Conservation (phyloP, 2,329 filamentous ascomycete species). For the Madurella mycetomatis region DNA sequence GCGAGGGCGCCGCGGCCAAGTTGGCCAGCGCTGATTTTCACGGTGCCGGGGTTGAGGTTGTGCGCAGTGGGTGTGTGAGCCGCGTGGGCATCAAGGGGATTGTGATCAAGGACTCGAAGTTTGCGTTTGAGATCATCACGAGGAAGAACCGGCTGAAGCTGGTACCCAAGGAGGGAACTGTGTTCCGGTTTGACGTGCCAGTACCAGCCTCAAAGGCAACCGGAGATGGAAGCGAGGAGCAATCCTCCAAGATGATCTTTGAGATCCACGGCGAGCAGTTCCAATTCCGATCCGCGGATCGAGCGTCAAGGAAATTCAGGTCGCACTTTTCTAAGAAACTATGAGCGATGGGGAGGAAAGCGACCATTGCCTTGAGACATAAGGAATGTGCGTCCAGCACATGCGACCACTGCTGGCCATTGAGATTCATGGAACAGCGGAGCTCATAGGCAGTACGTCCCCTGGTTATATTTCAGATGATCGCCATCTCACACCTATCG, state of each 20-base stretch:
- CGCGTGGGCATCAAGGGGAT: constrained; percentile 82
- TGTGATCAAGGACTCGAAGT: constrained; percentile 82
- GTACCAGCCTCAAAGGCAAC: constrained; percentile 28
- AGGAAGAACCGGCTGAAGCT: constrained; percentile 64
- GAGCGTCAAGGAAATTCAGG: constrained; percentile 90
- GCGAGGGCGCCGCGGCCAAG: constrained; percentile 62
- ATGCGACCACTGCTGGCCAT: not conserved
- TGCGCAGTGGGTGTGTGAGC: constrained; percentile 73
- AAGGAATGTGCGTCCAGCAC: not conserved
- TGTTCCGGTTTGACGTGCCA: constrained; percentile 74
- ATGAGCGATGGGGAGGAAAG: constrained; percentile 40
- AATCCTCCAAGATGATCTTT: constrained; percentile 54
- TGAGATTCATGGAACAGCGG: not conserved
- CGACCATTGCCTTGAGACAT: not conserved
- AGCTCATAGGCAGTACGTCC: not conserved
- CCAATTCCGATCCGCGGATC: constrained; percentile 73
- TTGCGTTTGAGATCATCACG: constrained; percentile 81
- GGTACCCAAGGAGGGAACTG: constrained; percentile 84
- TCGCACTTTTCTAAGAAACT: constrained; percentile 71
- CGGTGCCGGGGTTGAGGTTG: constrained; percentile 77
- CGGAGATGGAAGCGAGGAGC: constrained; percentile 21
- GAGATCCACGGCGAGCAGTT: constrained; percentile 88
- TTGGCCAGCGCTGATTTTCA: constrained; percentile 86
- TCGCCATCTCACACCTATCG: no score
- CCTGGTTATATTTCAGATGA: not conserved